Base-by-base conservation (phyloP, 1,139 yeast species). In the Yamadazyma jaroonii region DNA sequence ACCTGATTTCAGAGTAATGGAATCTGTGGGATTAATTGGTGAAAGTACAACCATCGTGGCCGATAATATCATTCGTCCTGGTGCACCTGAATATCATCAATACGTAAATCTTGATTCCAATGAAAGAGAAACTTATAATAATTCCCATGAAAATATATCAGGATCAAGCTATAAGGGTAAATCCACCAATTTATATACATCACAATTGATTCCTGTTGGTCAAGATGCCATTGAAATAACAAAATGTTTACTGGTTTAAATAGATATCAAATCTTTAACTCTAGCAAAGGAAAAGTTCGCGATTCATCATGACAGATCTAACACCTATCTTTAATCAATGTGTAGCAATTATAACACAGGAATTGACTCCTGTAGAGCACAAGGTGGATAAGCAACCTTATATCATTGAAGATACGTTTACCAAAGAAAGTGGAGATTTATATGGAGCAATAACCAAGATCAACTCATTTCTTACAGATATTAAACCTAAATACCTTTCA, bases 311-410 rank as follows among this genome's bases (percentile, higher is more conserved):
- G 84, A 56, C 77, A 1, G 79, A 79, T 46, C 53, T 74, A 25
- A 79, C 84, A 1, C 75, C 74, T 1, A 52, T 69, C 14, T 80
- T 80, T 52, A 54, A 57, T 26, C 74, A 71, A 44, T 72, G 79
- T 45, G 77, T 77, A 5, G 48, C 54, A 4, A 69, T 77, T 24
- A 67, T 74, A 3, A 62, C 59, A 32, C 48, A 52, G 6, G 72
- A 65, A 39, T 43, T 63, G 15, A 36, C 46, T 2, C 27, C 30
- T 11, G 25, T 40, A 29, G 9, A 28, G 11, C 3, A 15, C 3
- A 23, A 30, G 6, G 15, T 24, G 6, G 34, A 28, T 9, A 29
- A 5, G 9, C 25, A 10, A 3, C 40, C 39, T 1, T 58, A 52
- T 36, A 33, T 43, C 2, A 48, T 76, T 11, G 50, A 62, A 11